Conservation (phyloP, 2,329 filamentous ascomycete species). For the Aspergillus ochraceoroseus region DNA sequence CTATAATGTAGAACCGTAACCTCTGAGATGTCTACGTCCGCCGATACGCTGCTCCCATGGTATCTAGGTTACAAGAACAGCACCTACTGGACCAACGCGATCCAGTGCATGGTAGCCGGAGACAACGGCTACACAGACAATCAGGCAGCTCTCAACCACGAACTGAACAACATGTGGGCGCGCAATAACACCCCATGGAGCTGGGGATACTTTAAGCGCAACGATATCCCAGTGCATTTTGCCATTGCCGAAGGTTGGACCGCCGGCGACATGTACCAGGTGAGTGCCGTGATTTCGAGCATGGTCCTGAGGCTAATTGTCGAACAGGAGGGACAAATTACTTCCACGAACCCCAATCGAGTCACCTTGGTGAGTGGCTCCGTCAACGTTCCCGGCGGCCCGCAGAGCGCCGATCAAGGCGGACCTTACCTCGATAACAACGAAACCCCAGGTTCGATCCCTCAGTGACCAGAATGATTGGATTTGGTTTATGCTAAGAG, state of each 20-base stretch:
- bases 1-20: slow-evolving; percentile 34
- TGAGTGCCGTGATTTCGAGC: too few species aligned
- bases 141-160: slow-evolving; percentile 50
- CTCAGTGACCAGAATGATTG: neutral
- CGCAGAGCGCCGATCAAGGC: slow-evolving; percentile 42
- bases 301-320: too few species aligned
- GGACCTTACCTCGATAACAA: slow-evolving; percentile 51
- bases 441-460: slow-evolving; percentile 43
- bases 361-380: slow-evolving; percentile 50
- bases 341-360: slow-evolving; percentile 52
- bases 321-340: slow-evolving; percentile 50
- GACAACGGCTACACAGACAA: slow-evolving; percentile 51
- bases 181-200: slow-evolving; percentile 52
- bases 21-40: slow-evolving; percentile 37
- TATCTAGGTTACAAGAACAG: slow-evolving; percentile 54
- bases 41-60: slow-evolving; percentile 49
- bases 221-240: slow-evolving; percentile 53
- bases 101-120: slow-evolving; percentile 53
- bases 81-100: slow-evolving; percentile 45
- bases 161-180: slow-evolving; percentile 52
- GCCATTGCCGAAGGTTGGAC: slow-evolving; percentile 53
- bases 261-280: slow-evolving; percentile 54
- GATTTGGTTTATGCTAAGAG: neutral
- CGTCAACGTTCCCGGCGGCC: slow-evolving; percentile 49
- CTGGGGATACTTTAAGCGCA: slow-evolving; percentile 50